These are phyloP conservation scores for Raddia distichophylla DNA, from an alignment of 176 grass and related monocot genomes.

Conservation along the genomic window DNA sequence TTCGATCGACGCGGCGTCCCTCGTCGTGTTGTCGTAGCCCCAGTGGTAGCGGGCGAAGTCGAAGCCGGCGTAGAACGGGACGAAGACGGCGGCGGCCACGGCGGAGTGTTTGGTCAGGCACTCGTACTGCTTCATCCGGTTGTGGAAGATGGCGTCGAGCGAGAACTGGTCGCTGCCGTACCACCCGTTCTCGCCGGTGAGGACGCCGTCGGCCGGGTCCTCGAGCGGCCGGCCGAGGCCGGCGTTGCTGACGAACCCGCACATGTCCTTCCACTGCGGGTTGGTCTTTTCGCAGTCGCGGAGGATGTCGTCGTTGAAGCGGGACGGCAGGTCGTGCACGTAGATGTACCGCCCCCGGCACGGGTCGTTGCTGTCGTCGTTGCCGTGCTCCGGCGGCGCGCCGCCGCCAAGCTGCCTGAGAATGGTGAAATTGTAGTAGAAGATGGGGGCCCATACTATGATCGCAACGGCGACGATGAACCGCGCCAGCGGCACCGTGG, in stretches of 20 bases:
- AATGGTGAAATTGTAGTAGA: constrained; percentile 52
- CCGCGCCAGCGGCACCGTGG: constrained; percentile 32
- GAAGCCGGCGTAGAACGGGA: constrained; percentile 78
- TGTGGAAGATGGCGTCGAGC: constrained; percentile 74
- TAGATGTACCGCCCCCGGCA: constrained; percentile 74
- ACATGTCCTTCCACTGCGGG: constrained; percentile 71
- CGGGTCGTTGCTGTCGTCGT: neutral
- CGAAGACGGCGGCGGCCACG: constrained; percentile 58
- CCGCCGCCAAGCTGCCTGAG: constrained; percentile 32
- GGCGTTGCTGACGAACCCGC: constrained; percentile 50
- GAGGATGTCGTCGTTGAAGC: constrained; percentile 76
- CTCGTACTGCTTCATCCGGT: constrained; percentile 70
- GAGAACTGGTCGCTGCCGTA: constrained; percentile 66
- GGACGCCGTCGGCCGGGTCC: constrained; percentile 38
- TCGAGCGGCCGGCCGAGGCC: constrained; percentile 60
- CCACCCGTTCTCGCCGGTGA: constrained; percentile 58
- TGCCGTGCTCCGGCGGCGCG: neutral
- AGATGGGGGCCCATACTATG: constrained; percentile 48
- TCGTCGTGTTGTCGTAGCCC: constrained; percentile 50
- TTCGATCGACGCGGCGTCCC: constrained; percentile 45
- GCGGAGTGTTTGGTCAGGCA: constrained; percentile 67
- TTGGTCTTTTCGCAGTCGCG: constrained; percentile 50
- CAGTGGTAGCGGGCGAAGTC: constrained; percentile 73
- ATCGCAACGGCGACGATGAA: constrained; percentile 42
- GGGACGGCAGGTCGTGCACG: constrained; percentile 61